These are phyloP conservation scores for Cladosporium sp. DNA, from an alignment of 2,329 filamentous ascomycete genomes.

Conservation along the genomic window DNA sequence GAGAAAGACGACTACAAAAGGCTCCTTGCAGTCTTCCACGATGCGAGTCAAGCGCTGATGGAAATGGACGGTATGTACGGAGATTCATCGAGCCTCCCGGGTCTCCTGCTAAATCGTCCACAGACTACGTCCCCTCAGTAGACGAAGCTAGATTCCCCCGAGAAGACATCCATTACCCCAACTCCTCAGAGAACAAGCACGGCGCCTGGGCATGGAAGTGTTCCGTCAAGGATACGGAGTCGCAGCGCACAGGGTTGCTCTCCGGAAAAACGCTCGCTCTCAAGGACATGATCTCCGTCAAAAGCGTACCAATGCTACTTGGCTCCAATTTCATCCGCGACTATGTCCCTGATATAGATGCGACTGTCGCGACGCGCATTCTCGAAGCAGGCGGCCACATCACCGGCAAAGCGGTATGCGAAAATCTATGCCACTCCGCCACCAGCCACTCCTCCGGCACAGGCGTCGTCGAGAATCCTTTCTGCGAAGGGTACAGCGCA, in stretches of 20 bases:
- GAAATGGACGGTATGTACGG: constrained; percentile 24
- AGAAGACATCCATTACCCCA: constrained; percentile 31
- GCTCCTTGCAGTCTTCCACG: constrained; percentile 35
- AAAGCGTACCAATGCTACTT: constrained; percentile 39
- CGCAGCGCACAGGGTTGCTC: constrained; percentile 26
- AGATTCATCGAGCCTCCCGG: too few relatives aligned
- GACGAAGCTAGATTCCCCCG: constrained; percentile 33
- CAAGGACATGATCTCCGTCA: constrained; percentile 46
- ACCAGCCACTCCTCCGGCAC: constrained; percentile 21
- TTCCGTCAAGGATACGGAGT: constrained; percentile 28
- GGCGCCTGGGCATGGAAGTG: constrained; percentile 42
- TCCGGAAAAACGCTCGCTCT: constrained; percentile 36
- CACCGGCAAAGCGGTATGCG: constrained; percentile 42
- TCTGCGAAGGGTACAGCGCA: constrained; percentile 39
- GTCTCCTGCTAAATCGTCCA: too few relatives aligned
- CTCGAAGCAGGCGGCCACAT: constrained; percentile 40
- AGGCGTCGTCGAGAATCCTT: constrained; percentile 38
- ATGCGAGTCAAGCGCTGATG: constrained; percentile 34
- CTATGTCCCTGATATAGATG: constrained; percentile 36
- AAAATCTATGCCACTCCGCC: constrained; percentile 35
- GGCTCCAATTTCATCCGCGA: constrained; percentile 39
- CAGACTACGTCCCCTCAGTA: constrained; percentile 29
- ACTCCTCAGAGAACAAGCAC: constrained; percentile 30
- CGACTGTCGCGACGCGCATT: constrained; percentile 40
- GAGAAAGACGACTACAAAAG: constrained; percentile 35